Conservation (phyloP, 768 basidiomycete species). For the Dendrothele bispora region DNA sequence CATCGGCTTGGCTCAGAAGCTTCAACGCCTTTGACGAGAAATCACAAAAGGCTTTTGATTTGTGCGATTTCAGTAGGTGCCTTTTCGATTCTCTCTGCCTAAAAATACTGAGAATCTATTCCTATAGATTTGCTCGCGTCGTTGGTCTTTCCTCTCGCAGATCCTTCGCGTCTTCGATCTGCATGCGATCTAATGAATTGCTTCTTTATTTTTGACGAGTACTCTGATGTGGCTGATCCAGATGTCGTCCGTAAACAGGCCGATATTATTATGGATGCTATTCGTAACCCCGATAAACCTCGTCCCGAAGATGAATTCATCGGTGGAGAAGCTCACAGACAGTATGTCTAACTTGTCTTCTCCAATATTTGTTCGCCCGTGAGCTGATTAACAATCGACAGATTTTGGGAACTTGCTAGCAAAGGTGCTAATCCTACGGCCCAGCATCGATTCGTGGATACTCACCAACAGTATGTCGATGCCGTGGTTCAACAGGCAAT, state of each 20-base stretch:
- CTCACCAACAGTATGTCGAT: slow-evolving; percentile 33
- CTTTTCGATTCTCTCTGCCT: background rate
- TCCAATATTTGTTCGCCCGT: too few species aligned
- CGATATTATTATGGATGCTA: slow-evolving; percentile 37
- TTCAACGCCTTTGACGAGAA: slow-evolving; percentile 34
- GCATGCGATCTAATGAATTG: slow-evolving; percentile 53
- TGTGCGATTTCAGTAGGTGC: slow-evolving; percentile 40
- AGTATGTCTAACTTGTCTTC: too few species aligned
- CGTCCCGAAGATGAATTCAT: slow-evolving; percentile 36
- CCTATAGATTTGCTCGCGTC: slow-evolving; percentile 40
- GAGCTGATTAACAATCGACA: too few species aligned
- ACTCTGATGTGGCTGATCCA: slow-evolving; percentile 40
- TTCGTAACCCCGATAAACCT: slow-evolving; percentile 33
- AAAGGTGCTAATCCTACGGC: slow-evolving; percentile 17
- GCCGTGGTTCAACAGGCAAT: slow-evolving; percentile 41
- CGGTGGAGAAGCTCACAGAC: slow-evolving; percentile 37
- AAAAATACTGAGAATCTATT: too few species aligned
- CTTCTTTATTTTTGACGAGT: slow-evolving; percentile 51
- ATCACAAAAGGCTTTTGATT: slow-evolving; percentile 39
- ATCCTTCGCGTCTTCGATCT: slow-evolving; percentile 25
- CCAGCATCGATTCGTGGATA: slow-evolving; percentile 35
- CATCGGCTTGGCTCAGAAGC: slow-evolving; percentile 35
- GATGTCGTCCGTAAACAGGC: slow-evolving; percentile 28
- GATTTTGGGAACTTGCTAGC: slow-evolving; percentile 34
- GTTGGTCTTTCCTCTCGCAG: slow-evolving; percentile 32